phyloP scores from a whole-genome alignment of 371 early-diverging fungal species.

The Mucor saturninus region DNA sequence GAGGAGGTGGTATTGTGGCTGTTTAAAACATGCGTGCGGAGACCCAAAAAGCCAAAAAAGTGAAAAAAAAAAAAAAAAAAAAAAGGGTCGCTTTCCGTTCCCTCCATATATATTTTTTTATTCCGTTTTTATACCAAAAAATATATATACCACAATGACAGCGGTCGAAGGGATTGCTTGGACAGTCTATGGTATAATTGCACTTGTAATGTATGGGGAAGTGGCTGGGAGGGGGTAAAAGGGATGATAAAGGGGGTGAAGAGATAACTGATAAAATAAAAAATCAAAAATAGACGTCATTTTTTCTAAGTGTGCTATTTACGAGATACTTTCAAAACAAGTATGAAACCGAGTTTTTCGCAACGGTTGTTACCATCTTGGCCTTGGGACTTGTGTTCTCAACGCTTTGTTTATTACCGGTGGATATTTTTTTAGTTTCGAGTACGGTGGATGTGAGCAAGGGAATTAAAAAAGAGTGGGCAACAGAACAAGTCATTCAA shows the following conservation, averaged over 20 bases:
- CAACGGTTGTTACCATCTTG: constrained; percentile 56
- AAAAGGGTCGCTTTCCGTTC: too few relatives aligned
- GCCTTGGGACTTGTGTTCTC: constrained; percentile 59
- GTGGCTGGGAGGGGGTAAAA: too few relatives aligned
- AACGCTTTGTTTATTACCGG: constrained; percentile 62
- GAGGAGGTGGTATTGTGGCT: too few relatives aligned
- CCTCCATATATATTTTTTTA: too few relatives aligned
- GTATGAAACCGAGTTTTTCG: constrained; percentile 61
- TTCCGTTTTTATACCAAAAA: too few relatives aligned
- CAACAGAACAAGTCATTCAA: constrained; percentile 56
- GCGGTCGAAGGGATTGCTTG: constrained; percentile 44
- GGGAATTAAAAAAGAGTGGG: constrained; percentile 70
- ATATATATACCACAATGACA: not conserved
- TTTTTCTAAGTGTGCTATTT: constrained; percentile 55
- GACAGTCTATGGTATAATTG: constrained; percentile 38
- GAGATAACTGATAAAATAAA: too few relatives aligned
- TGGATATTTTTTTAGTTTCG: constrained; percentile 75
- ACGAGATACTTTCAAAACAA: constrained; percentile 63
- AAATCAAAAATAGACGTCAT: constrained; percentile 37
- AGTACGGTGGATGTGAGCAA: constrained; percentile 59
- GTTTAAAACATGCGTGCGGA: too few relatives aligned
- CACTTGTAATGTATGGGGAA: constrained; percentile 19
- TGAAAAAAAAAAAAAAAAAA: too few relatives aligned
- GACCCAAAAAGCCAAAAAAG: too few relatives aligned
- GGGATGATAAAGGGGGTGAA: too few relatives aligned